Evolutionary conservation across 495 filamentous ascomycete species (phyloP), one percentile per base, ranked within the genome.

Genomic region (Bryoglossum gracile): DNA sequence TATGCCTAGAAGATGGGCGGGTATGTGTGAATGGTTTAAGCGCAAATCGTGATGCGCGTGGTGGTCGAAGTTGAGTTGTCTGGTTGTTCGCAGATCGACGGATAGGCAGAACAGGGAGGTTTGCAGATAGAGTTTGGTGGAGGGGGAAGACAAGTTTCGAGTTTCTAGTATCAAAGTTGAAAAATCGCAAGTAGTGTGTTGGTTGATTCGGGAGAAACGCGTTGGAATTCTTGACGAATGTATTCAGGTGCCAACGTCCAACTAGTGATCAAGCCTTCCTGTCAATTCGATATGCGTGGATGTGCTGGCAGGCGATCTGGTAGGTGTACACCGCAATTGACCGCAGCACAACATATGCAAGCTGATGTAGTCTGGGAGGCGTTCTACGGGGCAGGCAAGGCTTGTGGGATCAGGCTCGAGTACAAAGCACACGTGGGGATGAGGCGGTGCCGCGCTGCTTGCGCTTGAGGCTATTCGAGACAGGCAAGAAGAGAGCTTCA

Each of bases 341-440:
- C 71, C 56, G 70, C 67, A 70, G 69, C 67, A 68, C 70, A 67
- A 71, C 70, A 70, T 71, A 75, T 78, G 74, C 73, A 76, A 68
- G 73, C 66, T 68, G 71, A 73, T 72, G 72, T 73, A 64, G 67
- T 67, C 41, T 66, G 68, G 51, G 65, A 67, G 73, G 72, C 68
- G 66, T 50, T 47, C 37, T 40, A 26, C 43, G 42, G 33, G 50
- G 43, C 32, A 54, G 22, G 47, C 41, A 47, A 52, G 54, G 57
- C 57, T 57, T 45, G 56, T 53, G 51, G 47, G 36, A 34, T 48
- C 40, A 44, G 53, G 53, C 53, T 56, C 50, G 47, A 50, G 40
- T 44, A 6, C 45, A 38, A n/a, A n/a, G n/a, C 53, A 54, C 50
- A 53, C 60, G 55, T 60, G 58, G 53, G 14, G 14, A 23, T 38